Conservation (phyloP, 768 basidiomycete species). For the Suillus bovinus region DNA sequence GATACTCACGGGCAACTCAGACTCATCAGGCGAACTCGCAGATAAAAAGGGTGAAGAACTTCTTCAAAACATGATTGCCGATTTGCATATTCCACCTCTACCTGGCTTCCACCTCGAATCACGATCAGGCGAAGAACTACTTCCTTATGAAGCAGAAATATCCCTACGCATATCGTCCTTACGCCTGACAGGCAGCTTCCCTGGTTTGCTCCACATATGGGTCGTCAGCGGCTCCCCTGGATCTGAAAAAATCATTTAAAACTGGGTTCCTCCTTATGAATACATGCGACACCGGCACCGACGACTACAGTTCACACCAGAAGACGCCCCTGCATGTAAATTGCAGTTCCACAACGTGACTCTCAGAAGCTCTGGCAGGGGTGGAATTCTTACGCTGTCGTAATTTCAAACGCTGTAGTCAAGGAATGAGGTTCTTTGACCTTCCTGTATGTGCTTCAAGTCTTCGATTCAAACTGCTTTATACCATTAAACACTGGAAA, state of each 20-base stretch:
- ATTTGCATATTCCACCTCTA: slow-evolving; percentile 11
- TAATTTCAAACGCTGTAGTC: slow-evolving; percentile 7
- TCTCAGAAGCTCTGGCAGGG: slow-evolving; percentile 1
- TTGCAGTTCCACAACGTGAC: background rate
- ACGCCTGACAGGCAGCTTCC: slow-evolving; percentile 25
- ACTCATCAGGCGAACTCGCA: background rate
- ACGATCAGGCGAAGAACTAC: slow-evolving; percentile 26
- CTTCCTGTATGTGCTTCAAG: slow-evolving; percentile 1
- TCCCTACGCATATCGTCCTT: slow-evolving; percentile 36
- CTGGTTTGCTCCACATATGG: slow-evolving; percentile 31
- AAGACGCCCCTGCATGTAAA: background rate
- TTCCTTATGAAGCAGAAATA: slow-evolving; percentile 35
- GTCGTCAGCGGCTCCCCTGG: slow-evolving; percentile 33
- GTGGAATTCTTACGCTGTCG: slow-evolving; percentile 29
- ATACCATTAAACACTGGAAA: background rate
- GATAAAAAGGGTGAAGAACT: background rate
- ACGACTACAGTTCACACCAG: slow-evolving; percentile 1
- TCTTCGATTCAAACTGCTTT: background rate
- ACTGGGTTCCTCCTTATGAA: too few relatives aligned
- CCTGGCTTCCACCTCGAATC: slow-evolving; percentile 25
- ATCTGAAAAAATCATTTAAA: too few relatives aligned
- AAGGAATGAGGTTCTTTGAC: slow-evolving; percentile 1
- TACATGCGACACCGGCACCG: background rate
- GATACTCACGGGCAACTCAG: slow-evolving; percentile 32
- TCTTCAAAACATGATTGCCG: background rate